Evolutionary conservation across 148 eudicot species (phyloP).

Genomic region (Fagopyrum homotropicum): DNA sequence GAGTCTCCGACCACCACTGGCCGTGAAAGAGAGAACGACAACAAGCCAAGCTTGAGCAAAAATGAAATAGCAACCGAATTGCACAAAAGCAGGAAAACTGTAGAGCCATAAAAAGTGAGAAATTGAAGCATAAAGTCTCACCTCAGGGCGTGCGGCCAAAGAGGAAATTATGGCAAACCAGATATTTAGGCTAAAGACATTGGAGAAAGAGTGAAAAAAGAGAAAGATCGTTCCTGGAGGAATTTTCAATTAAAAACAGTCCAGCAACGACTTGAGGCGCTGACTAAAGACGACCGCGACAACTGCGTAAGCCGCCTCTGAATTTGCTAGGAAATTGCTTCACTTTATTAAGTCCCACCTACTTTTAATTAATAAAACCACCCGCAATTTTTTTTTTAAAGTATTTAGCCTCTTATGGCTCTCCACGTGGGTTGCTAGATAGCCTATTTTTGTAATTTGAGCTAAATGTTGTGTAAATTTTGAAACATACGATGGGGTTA

Average conservation of each 20-base stretch:
- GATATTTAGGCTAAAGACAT: not conserved
- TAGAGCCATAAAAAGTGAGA: not conserved
- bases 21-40: too few species aligned
- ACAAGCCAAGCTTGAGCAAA: not conserved
- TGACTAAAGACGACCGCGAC: not conserved
- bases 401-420: too few species aligned
- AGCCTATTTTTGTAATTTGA: too few species aligned
- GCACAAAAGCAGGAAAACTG: not conserved
- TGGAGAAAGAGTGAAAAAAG: not conserved
- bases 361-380: too few species aligned
- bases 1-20: too few species aligned
- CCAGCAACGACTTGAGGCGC: not conserved
- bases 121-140: not conserved
- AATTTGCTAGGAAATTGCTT: not conserved
- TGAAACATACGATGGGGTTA: too few species aligned
- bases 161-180: not conserved
- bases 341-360: too few species aligned
- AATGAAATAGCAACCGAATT: not conserved
- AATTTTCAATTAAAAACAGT: not conserved
- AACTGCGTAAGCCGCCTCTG: not conserved
- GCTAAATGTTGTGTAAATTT: too few species aligned
- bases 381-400: too few species aligned
- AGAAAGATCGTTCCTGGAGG: not conserved
- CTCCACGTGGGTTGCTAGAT: too few species aligned
- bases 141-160: not conserved